Evolutionary conservation across 2,329 filamentous ascomycete species (phyloP), one percentile per base, ranked within the genome.

Genomic region (Neonectria sp.): DNA sequence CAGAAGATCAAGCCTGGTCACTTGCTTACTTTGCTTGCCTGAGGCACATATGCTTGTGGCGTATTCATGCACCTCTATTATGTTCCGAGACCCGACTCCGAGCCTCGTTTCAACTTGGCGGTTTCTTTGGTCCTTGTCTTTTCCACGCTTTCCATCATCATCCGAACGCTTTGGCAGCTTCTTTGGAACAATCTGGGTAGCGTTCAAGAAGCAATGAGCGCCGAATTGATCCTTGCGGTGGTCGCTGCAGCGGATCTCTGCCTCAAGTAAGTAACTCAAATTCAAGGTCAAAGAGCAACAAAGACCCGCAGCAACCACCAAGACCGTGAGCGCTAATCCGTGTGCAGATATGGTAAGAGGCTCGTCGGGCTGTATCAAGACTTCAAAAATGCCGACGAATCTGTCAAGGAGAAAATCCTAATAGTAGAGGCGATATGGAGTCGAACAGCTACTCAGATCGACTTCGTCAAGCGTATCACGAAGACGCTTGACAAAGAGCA

Each of bases 391-490:
- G 48, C 67, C 21, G 51, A 62, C n/a, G 25, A 61, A 15, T 24
- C 33, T 9, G 46, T 65, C 27, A 58, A 37, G 8, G 60, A 68
- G 40, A 67, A 55, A 4, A 12, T 58, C 24, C 52, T 65, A 7
- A 15, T 62, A 3, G 46, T 68, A 17, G 67, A 68, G 24, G 40
- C 35, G 6, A 40, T 55, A 9, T 55, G 55, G 40, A 65, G 46
- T 21, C 60, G 56, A 6, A 58, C 49, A 8, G 55, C 52, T 17
- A 48, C 61, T 13, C 65, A 68, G 58, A 25, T 62, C 9, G 61
- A 59, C 9, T 61, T 69, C 35, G 35, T 68, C 11, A 64, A 53
- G 24, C 56, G 40, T 12, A 46, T 69, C 6, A 37, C 57, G 3
- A 24, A 35, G 9, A 63, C 27, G 2, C 55, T 68, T 24, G 43